Conservation (phyloP, 2,329 filamentous ascomycete genomes). For the Fusarium anguioides region DNA sequence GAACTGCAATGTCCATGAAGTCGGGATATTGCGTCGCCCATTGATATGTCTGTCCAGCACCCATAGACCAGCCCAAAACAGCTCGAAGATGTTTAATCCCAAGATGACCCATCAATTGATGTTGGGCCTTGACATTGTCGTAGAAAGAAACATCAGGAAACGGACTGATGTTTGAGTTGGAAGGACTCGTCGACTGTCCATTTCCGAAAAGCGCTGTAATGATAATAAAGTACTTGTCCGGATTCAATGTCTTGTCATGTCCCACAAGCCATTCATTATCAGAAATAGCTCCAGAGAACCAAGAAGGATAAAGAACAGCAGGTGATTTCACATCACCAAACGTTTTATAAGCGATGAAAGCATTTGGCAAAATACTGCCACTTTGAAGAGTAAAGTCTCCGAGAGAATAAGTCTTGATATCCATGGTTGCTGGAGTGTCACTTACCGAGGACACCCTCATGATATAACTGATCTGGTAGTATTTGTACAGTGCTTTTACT, state of each 20-base stretch:
- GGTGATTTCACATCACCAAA: conserved; percentile 72
- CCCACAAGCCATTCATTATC: conserved; percentile 83
- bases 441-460: background rate
- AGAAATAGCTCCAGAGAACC: conserved; percentile 72
- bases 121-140: conserved; percentile 64
- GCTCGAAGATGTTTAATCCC: conserved; percentile 57
- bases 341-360: conserved; percentile 81
- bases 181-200: conserved; percentile 64
- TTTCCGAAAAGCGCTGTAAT: conserved; percentile 64
- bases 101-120: conserved; percentile 56
- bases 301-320: conserved; percentile 80
- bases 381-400: conserved; percentile 75
- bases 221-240: conserved; percentile 62
- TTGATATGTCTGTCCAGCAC: conserved; percentile 64
- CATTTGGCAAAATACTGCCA: conserved; percentile 69
- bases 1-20: conserved; percentile 59
- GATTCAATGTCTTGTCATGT: conserved; percentile 71
- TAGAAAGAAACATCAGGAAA: conserved; percentile 60
- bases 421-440: conserved; percentile 18
- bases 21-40: conserved; percentile 61
- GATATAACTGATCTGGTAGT: conserved; percentile 5
- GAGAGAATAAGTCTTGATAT: conserved; percentile 58
- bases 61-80: conserved; percentile 68
- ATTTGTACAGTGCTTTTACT: background rate
- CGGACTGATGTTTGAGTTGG: conserved; percentile 54